Evolutionary conservation across 768 basidiomycete genomes (phyloP).

Genomic region (Paxillus rubicundulus): DNA sequence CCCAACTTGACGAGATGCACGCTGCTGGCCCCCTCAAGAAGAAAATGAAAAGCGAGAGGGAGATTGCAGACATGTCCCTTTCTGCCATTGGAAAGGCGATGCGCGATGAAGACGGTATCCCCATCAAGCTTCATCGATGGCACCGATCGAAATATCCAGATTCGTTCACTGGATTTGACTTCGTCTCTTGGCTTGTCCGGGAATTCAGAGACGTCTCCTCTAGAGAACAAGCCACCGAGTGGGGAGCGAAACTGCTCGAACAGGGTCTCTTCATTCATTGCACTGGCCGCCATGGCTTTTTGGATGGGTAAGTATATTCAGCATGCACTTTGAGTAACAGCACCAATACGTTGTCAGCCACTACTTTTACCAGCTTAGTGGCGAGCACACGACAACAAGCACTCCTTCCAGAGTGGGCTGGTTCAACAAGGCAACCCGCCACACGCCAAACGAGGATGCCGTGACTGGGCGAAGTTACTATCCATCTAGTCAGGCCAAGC

Average conservation of each 20-base stretch:
- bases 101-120: conserved; percentile 80
- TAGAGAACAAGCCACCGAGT: conserved; percentile 74
- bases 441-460: conserved; percentile 43
- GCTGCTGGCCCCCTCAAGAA: conserved; percentile 70
- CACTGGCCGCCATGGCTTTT: conserved; percentile 71
- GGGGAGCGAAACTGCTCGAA: conserved; percentile 73
- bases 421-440: conserved; percentile 58
- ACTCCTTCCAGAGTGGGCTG: conserved; percentile 62
- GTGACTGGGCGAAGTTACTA: conserved; percentile 33
- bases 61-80: conserved; percentile 65
- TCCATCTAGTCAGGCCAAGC: conserved; percentile 36
- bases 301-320: conserved; percentile 67
- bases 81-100: conserved; percentile 74
- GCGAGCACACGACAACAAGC: conserved; percentile 68
- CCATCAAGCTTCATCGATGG: conserved; percentile 85
- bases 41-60: conserved; percentile 77
- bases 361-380: conserved; percentile 83
- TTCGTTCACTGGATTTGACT: conserved; percentile 85
- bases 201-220: conserved; percentile 89
- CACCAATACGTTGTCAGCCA: conserved; percentile 48
- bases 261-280: conserved; percentile 88
- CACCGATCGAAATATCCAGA: conserved; percentile 70
- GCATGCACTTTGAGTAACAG: background rate
- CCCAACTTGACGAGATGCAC: conserved; percentile 79
- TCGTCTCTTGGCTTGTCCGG: conserved; percentile 89